Percentiles rank a stretch among this genome's conserved stretches.
phyloP scores from a whole-genome alignment of 2,329 filamentous ascomycete species.

The Chaetothyriales sp. region DNA sequence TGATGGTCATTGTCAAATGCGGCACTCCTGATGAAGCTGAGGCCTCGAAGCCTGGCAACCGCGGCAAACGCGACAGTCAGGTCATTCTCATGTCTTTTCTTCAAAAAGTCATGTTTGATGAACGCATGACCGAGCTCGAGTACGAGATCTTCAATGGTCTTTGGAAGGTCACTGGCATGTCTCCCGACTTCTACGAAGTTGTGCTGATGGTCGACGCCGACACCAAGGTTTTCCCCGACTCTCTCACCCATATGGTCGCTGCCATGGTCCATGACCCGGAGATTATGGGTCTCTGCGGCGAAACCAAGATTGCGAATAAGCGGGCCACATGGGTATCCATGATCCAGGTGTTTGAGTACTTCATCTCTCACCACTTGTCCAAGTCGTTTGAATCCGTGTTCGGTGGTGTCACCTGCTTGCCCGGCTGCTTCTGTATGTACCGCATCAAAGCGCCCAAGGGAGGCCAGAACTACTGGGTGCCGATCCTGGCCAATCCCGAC shows the following conservation, averaged over 20 bases:
- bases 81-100: slow-evolving; percentile 99
- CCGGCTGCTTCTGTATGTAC: slow-evolving; percentile 99
- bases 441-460: slow-evolving; percentile 98
- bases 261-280: slow-evolving; percentile 99
- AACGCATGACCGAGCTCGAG: slow-evolving; percentile 97
- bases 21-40: slow-evolving; percentile 75
- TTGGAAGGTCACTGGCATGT: slow-evolving; percentile 97
- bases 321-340: slow-evolving; percentile 85
- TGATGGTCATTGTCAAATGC: slow-evolving; percentile 93
- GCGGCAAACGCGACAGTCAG: slow-evolving; percentile 96
- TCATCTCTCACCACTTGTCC: slow-evolving; percentile 91
- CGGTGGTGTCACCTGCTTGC: slow-evolving; percentile 95
- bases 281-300: slow-evolving; percentile 96
- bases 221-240: slow-evolving; percentile 97
- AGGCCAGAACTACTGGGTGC: slow-evolving; percentile 98
- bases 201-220: slow-evolving; percentile 99
- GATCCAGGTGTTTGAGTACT: slow-evolving; percentile 95
- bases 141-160: slow-evolving; percentile 99
- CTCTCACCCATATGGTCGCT: slow-evolving; percentile 94
- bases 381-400: slow-evolving; percentile 98
- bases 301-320: slow-evolving; percentile 99
- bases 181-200: slow-evolving; percentile 92
- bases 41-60: slow-evolving; percentile 81
- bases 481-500: slow-evolving; percentile 93
- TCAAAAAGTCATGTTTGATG: slow-evolving; percentile 99